Evolutionary conservation across 306 rosid genomes (phyloP), one percentile per base, ranked within the genome.

Genomic region (Lupinus albus): DNA sequence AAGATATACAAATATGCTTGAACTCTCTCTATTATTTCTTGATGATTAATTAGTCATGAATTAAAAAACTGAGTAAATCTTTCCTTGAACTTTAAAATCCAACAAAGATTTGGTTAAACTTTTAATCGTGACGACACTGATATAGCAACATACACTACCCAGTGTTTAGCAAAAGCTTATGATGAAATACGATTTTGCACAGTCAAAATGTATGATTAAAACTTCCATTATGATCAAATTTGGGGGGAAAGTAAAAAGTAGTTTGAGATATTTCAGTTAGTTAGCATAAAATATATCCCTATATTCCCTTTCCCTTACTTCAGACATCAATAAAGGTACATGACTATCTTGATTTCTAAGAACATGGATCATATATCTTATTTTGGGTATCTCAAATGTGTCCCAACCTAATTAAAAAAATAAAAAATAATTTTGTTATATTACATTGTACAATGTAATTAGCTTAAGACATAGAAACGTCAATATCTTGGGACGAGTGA

Each of bases 61-160:
- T n/a, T n/a, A n/a, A n/a, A n/a, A n/a, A n/a, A n/a, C n/a, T n/a
- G n/a, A n/a, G n/a, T n/a, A n/a, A n/a, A n/a, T n/a, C n/a, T n/a
- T n/a, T n/a, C n/a, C n/a, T n/a, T n/a, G n/a, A n/a, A n/a, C n/a
- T n/a, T n/a, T n/a, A n/a, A n/a, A n/a, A n/a, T n/a, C n/a, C n/a
- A n/a, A n/a, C n/a, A n/a, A n/a, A n/a, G 5, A 11, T 67, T n/a
- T 49, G 25, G 62, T 68, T 63, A 68, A 68, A 53, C 28, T 38
- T 68, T 20, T 53, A 53, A 68, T 53, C 28, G 25, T 8, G 39
- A 53, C 39, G 12, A 33, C 53, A 8, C 63, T 53, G 41, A 39
- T 68, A 12, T n/a, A 68, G 44, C 53, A 68, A 54, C 73, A 68
- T n/a, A n/a, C n/a, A n/a, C n/a, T n/a, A n/a, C n/a, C n/a, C 30